Evolutionary conservation across 176 grass and related monocot genomes (phyloP).

Genomic region (Dendrocalamus sinicus): DNA sequence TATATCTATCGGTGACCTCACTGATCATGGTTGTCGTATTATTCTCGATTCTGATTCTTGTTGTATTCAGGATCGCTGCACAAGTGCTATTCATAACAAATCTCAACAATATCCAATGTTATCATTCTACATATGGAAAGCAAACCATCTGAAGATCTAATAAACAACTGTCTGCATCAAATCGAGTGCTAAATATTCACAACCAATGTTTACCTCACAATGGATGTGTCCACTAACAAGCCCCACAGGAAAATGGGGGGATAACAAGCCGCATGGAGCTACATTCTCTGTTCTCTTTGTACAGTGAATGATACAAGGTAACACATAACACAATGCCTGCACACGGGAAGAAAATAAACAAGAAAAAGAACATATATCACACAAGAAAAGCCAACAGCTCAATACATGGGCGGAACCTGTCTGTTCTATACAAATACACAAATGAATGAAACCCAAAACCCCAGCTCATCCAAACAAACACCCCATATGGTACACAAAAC

Average conservation of each 20-base stretch:
- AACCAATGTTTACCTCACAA: neutral
- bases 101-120: neutral
- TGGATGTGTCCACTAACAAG: constrained; percentile 7
- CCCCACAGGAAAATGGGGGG: constrained; percentile 5
- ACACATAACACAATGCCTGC: neutral
- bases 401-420: constrained; percentile 31
- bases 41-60: no score
- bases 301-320: constrained; percentile 25
- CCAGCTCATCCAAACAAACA: constrained; percentile 44
- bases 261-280: neutral
- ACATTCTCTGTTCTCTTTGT: constrained; percentile 31
- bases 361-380: constrained; percentile 7
- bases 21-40: no score
- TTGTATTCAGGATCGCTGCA: no score
- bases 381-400: constrained; percentile 26
- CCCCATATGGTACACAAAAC: constrained; percentile 45
- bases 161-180: neutral
- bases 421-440: constrained; percentile 68
- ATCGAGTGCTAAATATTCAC: constrained; percentile 6
- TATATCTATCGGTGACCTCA: no score
- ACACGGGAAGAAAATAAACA: constrained; percentile 24
- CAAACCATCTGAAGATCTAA: neutral
- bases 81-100: no score
- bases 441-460: constrained; percentile 56
- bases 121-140: neutral